Base-by-base conservation (phyloP, 371 early-diverging fungal species). In the Choanephora cucurbitarum region DNA sequence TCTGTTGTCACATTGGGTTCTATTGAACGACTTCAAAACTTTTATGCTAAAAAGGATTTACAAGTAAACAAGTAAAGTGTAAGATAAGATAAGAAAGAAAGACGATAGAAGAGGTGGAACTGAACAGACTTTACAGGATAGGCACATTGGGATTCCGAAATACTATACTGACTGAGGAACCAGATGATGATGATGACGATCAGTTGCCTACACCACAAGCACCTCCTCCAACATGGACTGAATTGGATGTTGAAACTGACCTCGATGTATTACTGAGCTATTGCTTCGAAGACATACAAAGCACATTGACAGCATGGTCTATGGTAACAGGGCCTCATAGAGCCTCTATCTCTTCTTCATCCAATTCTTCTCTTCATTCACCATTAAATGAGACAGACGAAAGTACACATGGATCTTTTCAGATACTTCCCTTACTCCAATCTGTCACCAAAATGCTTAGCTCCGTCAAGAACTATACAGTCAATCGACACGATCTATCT, bases 1-100 rank as follows among this genome's bases (percentile, higher is more conserved):
- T 79, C 79, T n/a, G 75, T 79, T 1, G 49, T 73, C 28, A 79
- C 79, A 14, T 50, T 79, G 14, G 75, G 79, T 10, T 70, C 73
- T 22, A 79, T 79, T 52, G 79, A 75, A 49, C 63, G 79, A 14
- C 46, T 79, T 21, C 79, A 79, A 52, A 66, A 75, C 41, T 79
- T 79, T 65, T 79, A 79, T 55, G 75, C 75, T 11, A 71, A 69
- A 52, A 66, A 61, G 49, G 75, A 75, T 0, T 61, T 79, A 19
- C 67, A 73, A 62, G 64, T 70, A 48, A 79, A 79, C 73, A 79
- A 79, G 79, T 75, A 67, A 70, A 65, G 31, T 42, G 37, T 22
- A 10, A 37, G 17, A 15, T 19, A 23, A 17, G 19, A 15, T 37
- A 18, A 47, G 22, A 47, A 32, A 54, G 22, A 52, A 49, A 13